Evolutionary conservation across 1,284 basidiomycete species (phyloP), one percentile per base, ranked within the genome.

Genomic region (Sanghuangporus baumii): DNA sequence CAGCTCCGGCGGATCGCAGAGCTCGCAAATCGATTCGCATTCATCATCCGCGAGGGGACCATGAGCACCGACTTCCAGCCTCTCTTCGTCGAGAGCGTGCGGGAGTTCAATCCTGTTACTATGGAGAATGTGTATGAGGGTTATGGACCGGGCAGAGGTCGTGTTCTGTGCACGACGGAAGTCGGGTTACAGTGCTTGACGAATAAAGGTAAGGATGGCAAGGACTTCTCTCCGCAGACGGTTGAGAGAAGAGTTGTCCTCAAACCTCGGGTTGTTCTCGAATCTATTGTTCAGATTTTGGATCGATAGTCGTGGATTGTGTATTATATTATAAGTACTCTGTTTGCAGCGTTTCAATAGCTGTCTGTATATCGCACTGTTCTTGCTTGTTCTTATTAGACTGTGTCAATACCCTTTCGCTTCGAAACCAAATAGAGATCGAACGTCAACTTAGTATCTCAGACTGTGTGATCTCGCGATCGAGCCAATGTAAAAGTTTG

Each of bases 21-120:
- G 60, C 78, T 84, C 0, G 85, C 85, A 23, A 81, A 81, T 69
- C 78, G 79, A 61, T 73, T 89, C 41, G 84, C 86, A 5, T 79
- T 76, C 54, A 81, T 88, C 51, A 81, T 81, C 48, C 76, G 82
- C 50, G 87, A 89, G 68, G 86, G 88, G 65, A 87, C 88, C 69
- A 82, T 89, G 77, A 86, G 84, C 6, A 86, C 87, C 3, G 82
- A 79, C 66, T 89, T 89, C 69, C 86, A 89, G 68, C 79, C 89
- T 40, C 73, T 87, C 50, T 77, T 82, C 36, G 79, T 83, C 0
- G 82, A 86, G 60, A 77, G 80, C 60, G 80, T 78, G 11, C 74
- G 77, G 18, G 38, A 69, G 14, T 89, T 85, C 70, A 81, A 83
- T 60, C 71, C 76, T 0, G 73, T 75, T 34, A 73, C 74, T 59